Evolutionary conservation across 371 early-diverging fungal species (phyloP), one percentile per base, ranked within the genome.

Genomic region (Mortierella sp.): DNA sequence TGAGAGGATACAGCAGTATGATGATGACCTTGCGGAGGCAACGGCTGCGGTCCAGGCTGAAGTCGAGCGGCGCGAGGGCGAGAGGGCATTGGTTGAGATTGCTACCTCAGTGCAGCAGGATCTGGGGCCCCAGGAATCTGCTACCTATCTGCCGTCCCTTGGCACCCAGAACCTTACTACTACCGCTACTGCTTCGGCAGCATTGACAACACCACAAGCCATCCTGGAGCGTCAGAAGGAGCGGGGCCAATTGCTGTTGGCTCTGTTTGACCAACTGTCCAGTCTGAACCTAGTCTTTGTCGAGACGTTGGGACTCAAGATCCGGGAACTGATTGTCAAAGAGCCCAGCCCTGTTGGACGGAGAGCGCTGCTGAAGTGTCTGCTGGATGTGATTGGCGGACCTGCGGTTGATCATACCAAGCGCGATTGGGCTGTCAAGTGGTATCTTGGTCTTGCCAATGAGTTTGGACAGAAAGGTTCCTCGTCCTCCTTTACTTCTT

Each of bases 361-460:
- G 41, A 71, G 60, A 27, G 87, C 88, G 3, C 58, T 89, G 54
- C 60, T 85, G 70, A 89, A 88, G 71, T 87, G 83, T 54, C 71
- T 89, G 74, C 71, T 87, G 72, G 86, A 89, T 75, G 78, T 81
- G 32, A 72, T 89, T 58, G 88, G 89, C 14, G 82, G 82, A 0
- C 79, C 74, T 18, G 75, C 77, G 3, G 83, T 89, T 4, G 89
- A 89, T 71, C 87, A 88, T 49, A 88, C 89, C 38, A 88, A 88
- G 74, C 88, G 88, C n/a, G 88, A 89, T 10, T 75, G 80, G 77
- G 83, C 85, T 4, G 82, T 88, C 74, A 89, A 89, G 74, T 89
- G 89, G 89, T 89, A 88, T 54, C 48, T 88, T 51, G 77, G 80
- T 1, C 77, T 88, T 16, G 84, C 82, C 55, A 76, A 84, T 35